phyloP scores from a whole-genome alignment of 2,329 filamentous ascomycete genomes.

The Alternaria novae-zelandiae region DNA sequence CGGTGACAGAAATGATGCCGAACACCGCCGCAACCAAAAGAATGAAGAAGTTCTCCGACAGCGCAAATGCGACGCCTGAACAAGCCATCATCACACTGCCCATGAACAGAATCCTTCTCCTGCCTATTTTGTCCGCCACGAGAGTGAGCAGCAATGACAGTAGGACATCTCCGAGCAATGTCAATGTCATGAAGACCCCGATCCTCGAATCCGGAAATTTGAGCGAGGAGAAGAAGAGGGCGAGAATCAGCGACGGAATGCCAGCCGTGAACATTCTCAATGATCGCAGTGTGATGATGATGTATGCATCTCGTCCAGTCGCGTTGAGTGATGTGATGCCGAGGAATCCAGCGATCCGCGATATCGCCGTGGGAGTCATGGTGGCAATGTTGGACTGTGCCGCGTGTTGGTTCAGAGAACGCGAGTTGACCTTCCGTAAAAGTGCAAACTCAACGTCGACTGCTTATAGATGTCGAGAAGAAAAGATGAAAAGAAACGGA shows the following conservation, averaged over 20 bases:
- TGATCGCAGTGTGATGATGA: conserved; percentile 52
- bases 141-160: conserved; percentile 47
- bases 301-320: conserved; percentile 46
- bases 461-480: conserved; percentile 1
- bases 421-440: background rate
- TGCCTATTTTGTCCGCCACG: conserved; percentile 47
- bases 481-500: conserved; percentile 13
- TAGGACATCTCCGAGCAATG: conserved; percentile 48
- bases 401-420: background rate
- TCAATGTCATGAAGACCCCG: conserved; percentile 51
- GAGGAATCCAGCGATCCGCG: conserved; percentile 36
- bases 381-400: background rate
- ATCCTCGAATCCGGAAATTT: conserved; percentile 45
- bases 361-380: conserved; percentile 27
- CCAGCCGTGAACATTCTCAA: conserved; percentile 47
- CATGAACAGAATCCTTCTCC: conserved; percentile 43
- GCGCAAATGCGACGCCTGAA: conserved; percentile 44
- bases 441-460: background rate
- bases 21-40: conserved; percentile 47
- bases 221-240: conserved; percentile 47
- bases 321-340: conserved; percentile 40
- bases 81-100: conserved; percentile 48
- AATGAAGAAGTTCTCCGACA: conserved; percentile 48
- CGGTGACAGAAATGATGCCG: conserved; percentile 48
- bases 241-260: conserved; percentile 47